phyloP scores from a whole-genome alignment of 306 rosid genomes.

The Pachyrhizus erosus region DNA sequence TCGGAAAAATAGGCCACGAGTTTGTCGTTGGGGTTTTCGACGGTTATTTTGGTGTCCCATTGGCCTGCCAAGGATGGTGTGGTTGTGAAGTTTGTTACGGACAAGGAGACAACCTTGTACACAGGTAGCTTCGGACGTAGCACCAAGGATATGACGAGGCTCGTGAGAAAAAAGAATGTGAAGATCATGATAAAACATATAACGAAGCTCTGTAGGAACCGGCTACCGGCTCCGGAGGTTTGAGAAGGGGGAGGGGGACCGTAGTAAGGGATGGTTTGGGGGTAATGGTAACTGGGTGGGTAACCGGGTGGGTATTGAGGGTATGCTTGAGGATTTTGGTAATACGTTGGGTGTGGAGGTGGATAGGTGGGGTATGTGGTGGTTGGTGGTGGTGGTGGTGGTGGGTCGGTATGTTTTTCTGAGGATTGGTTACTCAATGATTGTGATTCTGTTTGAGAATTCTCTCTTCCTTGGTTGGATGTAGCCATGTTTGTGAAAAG shows the following conservation, averaged over 20 bases:
- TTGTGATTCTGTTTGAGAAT: neutral
- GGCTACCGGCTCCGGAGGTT: neutral
- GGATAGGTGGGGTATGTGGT: neutral
- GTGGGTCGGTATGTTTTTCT: neutral
- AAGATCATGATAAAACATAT: neutral
- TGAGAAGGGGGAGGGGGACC: neutral
- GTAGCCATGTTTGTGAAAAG: neutral
- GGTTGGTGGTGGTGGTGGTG: neutral
- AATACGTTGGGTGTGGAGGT: slow-evolving; percentile 7
- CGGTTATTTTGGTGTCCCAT: slow-evolving; percentile 38
- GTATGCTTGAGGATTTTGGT: neutral
- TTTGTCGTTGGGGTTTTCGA: slow-evolving; percentile 48
- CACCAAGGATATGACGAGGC: slow-evolving; percentile 30
- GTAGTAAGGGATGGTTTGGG: slow-evolving; percentile 14
- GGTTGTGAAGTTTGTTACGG: slow-evolving; percentile 42
- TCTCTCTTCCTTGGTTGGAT: neutral
- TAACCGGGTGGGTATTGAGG: neutral
- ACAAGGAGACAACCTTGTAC: slow-evolving; percentile 43
- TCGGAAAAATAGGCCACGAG: neutral
- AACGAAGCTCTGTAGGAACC: slow-evolving; percentile 45
- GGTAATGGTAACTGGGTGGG: slow-evolving; percentile 7
- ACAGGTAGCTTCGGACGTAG: slow-evolving; percentile 38
- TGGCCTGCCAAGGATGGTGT: slow-evolving; percentile 20
- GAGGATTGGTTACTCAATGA: neutral
- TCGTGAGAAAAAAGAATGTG: neutral